Conservation (phyloP, 1,284 basidiomycete species). For the Phellopilus nigrolimitatus region DNA sequence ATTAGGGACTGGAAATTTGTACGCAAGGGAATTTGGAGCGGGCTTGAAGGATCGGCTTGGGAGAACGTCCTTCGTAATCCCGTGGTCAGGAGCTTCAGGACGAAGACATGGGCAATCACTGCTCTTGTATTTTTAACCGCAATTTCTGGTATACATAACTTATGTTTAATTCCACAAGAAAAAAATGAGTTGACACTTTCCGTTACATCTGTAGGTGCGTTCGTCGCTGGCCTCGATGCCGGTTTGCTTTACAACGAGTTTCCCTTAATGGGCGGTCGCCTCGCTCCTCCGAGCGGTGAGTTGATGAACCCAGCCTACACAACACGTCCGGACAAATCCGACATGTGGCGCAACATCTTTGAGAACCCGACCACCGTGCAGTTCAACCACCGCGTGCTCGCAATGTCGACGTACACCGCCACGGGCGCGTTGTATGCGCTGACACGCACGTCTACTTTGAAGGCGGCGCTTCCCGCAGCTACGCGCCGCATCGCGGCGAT, state of each 20-base stretch:
- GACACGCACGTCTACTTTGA: constrained; percentile 47
- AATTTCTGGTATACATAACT: constrained; percentile 60
- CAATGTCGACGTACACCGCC: constrained; percentile 75
- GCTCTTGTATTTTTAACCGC: constrained; percentile 87
- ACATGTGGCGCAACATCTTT: constrained; percentile 87
- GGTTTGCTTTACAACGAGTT: constrained; percentile 98
- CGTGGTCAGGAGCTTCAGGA: constrained; percentile 53
- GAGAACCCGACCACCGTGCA: constrained; percentile 99
- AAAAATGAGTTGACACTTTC: constrained; percentile 3
- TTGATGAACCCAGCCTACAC: constrained; percentile 78
- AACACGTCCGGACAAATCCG: constrained; percentile 59
- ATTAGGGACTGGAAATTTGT: constrained; percentile 81
- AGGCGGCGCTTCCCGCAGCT: constrained; percentile 60
- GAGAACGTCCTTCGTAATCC: constrained; percentile 52
- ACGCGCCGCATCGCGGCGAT: constrained; percentile 59
- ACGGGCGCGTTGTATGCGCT: constrained; percentile 62
- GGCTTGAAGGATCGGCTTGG: constrained; percentile 43
- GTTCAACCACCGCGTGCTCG: constrained; percentile 93
- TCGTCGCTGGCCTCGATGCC: constrained; percentile 96
- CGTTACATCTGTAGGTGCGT: constrained; percentile 64
- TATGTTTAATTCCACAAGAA: constrained; percentile 4
- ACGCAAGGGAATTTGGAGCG: constrained; percentile 38
- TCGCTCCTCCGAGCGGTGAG: constrained; percentile 82
- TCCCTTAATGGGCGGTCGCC: constrained; percentile 89
- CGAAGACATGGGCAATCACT: constrained; percentile 57